Base-by-base conservation (phyloP, 2,329 filamentous ascomycete species). In the Fusarium armeniacum region DNA sequence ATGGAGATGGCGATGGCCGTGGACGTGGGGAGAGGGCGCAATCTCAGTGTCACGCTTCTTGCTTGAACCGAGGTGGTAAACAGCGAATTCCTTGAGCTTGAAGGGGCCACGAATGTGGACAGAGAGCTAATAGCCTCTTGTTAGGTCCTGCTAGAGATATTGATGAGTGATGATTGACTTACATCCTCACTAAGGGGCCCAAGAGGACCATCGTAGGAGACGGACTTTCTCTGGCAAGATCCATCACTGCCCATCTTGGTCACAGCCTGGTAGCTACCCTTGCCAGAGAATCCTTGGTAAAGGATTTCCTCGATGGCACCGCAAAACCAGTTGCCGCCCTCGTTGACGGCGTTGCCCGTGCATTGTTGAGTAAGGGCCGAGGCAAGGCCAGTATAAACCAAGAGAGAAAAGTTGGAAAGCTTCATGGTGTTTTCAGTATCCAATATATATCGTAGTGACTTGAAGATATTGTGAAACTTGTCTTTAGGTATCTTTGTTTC, bases 61-160 rank as follows among this genome's bases (percentile, higher is more conserved):
- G 36, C 69, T 75, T 26, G 76, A 69, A 24, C 81, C 81, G n/a
- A 87, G 84, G 46, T 83, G 85, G 78, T 93, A 94, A 57, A 89
- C 89, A 13, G 91, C 92, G 57, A 93, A 83, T 70, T 92, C 85
- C 75, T 88, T 88, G 33, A 94, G 76, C 40, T 86, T 80, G 71
- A 92, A 78, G 2, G 92, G 91, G 5, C 92, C 92, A 71, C 91
- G 89, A 75, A 94, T 84, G 77, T 93, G 90, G 66, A 93, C 79
- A 2, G 91, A 92, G 32, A 94, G 83, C 91, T 93, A 63, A 1
- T 30, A 38, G 30, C 18, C 11, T 24, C 24, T n/a, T n/a, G 26
- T 63, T 18, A 41, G 45, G 10, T 6, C 52, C 24, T 30, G 16
- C 11, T 20, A 18, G 6, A 30, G 26, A 32, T 22, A 28, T 24